Evolutionary conservation across 345 rosid species (phyloP).

Genomic region (Eucalyptus albens): DNA sequence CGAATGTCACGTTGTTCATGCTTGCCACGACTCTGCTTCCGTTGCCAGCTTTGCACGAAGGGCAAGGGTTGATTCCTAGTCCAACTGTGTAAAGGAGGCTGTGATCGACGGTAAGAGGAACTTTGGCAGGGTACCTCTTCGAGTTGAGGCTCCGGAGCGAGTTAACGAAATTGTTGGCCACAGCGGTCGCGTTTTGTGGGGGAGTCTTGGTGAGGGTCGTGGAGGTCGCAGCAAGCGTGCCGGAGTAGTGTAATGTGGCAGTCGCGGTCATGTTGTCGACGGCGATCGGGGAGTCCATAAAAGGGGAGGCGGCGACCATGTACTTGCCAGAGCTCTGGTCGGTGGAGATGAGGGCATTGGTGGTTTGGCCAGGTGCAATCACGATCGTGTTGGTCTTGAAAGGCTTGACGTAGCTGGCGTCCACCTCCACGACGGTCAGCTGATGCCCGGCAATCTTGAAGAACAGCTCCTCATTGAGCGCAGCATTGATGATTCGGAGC

Average conservation of each 20-base stretch:
- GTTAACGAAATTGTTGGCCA: background rate
- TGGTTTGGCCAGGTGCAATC: background rate
- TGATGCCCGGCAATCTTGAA: background rate
- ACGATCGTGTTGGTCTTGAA: background rate
- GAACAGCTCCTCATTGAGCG: background rate
- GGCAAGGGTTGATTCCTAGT: background rate
- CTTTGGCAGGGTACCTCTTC: background rate
- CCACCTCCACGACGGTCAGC: background rate
- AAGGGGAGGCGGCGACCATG: background rate
- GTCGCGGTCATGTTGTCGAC: background rate
- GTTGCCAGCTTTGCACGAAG: background rate
- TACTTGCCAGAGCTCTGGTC: background rate
- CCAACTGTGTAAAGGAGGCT: background rate
- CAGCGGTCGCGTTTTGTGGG: background rate
- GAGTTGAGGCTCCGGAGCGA: background rate
- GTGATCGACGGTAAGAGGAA: background rate
- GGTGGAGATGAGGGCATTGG: background rate
- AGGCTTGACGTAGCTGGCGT: background rate
- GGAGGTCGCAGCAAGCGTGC: background rate
- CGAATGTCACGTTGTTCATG: background rate
- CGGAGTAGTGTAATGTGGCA: background rate
- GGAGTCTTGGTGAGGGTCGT: constrained; percentile 1
- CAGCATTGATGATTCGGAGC: background rate
- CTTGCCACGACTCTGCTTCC: background rate
- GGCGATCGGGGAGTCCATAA: background rate